Conservation (phyloP, 148 eudicot species). For the Suaeda aralocaspica region DNA sequence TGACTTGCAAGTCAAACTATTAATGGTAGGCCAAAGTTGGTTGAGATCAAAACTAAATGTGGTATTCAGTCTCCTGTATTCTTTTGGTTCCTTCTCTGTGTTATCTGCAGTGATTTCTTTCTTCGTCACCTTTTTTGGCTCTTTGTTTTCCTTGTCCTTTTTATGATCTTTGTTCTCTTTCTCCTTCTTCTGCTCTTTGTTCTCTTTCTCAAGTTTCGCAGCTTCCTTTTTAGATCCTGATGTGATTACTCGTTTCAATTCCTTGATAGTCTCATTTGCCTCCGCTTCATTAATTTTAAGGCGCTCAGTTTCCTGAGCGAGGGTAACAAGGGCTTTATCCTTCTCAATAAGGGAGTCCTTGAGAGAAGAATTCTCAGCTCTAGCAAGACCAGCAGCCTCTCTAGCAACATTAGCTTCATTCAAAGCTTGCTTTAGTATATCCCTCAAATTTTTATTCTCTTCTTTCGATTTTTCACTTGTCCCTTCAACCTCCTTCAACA, state of each 20-base stretch:
- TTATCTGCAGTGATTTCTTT: conserved; percentile 29
- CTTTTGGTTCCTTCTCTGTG: conserved; percentile 27
- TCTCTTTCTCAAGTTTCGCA: conserved; percentile 32
- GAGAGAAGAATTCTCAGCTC: conserved; percentile 56
- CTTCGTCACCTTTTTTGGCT: conserved; percentile 23
- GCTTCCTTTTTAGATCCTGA: conserved; percentile 30
- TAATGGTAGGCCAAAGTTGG: conserved; percentile 32
- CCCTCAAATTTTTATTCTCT: conserved; percentile 64
- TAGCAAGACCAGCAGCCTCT: conserved; percentile 75
- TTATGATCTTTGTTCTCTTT: conserved; percentile 21
- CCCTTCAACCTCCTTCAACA: conserved; percentile 32
- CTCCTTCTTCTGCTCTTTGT: conserved; percentile 20
- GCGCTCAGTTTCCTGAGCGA: conserved; percentile 64
- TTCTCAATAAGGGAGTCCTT: conserved; percentile 54
- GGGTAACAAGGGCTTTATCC: conserved; percentile 51
- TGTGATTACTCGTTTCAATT: conserved; percentile 43
- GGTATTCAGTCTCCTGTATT: conserved; percentile 12
- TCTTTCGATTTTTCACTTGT: conserved; percentile 41
- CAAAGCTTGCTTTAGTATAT: conserved; percentile 72
- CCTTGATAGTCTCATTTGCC: conserved; percentile 54
- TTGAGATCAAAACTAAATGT: conserved; percentile 47
- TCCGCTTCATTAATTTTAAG: conserved; percentile 57
- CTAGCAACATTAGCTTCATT: conserved; percentile 79
- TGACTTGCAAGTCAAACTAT: conserved; percentile 20
- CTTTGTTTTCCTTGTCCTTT: conserved; percentile 21